Evolutionary conservation across 352 stramenopile genomes (phyloP).

Genomic region (Globisporangium camurandrum): DNA sequence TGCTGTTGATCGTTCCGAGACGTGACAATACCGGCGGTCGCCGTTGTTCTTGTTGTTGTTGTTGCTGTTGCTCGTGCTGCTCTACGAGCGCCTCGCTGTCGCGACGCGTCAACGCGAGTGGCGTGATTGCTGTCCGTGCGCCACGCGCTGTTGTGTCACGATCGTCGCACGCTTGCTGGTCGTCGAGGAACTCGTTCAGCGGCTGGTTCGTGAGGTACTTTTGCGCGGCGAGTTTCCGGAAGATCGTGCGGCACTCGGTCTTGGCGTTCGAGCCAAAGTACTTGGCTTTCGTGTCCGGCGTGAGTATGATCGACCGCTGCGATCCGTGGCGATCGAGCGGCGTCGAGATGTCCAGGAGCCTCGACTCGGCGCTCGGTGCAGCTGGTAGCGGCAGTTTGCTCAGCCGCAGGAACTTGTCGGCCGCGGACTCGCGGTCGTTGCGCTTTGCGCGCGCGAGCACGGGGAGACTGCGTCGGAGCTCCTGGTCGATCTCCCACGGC

Average conservation of each 20-base stretch:
- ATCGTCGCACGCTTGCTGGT: slow-evolving; percentile 23
- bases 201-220: slow-evolving; percentile 51
- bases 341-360: slow-evolving; percentile 21
- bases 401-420: slow-evolving; percentile 58
- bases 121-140: slow-evolving; percentile 3
- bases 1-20: not conserved
- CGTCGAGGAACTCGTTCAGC: slow-evolving; percentile 41
- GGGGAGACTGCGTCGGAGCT: slow-evolving; percentile 47
- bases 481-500: slow-evolving; percentile 63
- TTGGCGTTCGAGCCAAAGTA: slow-evolving; percentile 52
- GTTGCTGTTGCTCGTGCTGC: not conserved
- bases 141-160: slow-evolving; percentile 11
- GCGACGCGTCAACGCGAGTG: not conserved
- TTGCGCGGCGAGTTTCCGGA: slow-evolving; percentile 56
- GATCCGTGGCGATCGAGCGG: slow-evolving; percentile 17
- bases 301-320: slow-evolving; percentile 29
- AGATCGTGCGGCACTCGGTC: slow-evolving; percentile 51
- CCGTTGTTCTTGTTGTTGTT: too few relatives aligned
- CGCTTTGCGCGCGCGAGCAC: slow-evolving; percentile 48
- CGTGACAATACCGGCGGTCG: not conserved
- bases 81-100: not conserved
- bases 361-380: slow-evolving; percentile 16
- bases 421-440: slow-evolving; percentile 32
- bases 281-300: slow-evolving; percentile 48
- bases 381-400: slow-evolving; percentile 42